Evolutionary conservation across 2,329 filamentous ascomycete genomes (phyloP).

Genomic region (Pestalotiopsis sp.): DNA sequence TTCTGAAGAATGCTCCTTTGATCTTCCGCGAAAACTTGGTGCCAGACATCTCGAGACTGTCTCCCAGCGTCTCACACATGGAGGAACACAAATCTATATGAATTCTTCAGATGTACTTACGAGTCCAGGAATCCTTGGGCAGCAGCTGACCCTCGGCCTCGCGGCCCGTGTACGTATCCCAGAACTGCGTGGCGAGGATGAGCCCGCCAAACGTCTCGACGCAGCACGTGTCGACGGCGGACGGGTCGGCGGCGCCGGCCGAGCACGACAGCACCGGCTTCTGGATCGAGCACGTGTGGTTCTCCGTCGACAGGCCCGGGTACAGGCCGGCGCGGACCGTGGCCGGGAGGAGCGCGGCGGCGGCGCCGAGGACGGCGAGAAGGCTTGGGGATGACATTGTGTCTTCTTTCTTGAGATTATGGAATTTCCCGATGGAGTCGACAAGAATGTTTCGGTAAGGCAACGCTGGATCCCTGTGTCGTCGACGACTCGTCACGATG

Average conservation of each 20-base stretch:
- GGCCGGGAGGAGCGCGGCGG: constrained; percentile 30
- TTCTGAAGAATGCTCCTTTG: no score
- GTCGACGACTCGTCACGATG: no score
- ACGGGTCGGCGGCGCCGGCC: constrained; percentile 41
- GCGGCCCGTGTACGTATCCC: constrained; percentile 64
- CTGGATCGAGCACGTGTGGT: constrained; percentile 59
- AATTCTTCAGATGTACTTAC: neutral
- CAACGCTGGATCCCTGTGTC: no score
- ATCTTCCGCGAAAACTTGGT: neutral
- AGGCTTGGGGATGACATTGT: constrained; percentile 5
- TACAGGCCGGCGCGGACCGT: constrained; percentile 40
- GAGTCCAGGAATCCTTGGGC: constrained; percentile 58
- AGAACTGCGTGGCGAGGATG: constrained; percentile 64
- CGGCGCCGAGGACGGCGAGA: constrained; percentile 14
- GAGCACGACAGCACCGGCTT: constrained; percentile 51
- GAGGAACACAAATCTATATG: neutral
- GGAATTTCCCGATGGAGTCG: neutral
- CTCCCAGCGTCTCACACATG: neutral
- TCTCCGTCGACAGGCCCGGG: constrained; percentile 48
- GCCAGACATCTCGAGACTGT: neutral
- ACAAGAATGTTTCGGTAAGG: neutral
- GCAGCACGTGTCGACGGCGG: constrained; percentile 62
- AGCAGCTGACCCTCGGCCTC: constrained; percentile 60
- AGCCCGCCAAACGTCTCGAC: constrained; percentile 67
- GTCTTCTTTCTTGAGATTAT: neutral